phyloP scores from a whole-genome alignment of 345 rosid species.

The Hibiscus mutabilis region DNA sequence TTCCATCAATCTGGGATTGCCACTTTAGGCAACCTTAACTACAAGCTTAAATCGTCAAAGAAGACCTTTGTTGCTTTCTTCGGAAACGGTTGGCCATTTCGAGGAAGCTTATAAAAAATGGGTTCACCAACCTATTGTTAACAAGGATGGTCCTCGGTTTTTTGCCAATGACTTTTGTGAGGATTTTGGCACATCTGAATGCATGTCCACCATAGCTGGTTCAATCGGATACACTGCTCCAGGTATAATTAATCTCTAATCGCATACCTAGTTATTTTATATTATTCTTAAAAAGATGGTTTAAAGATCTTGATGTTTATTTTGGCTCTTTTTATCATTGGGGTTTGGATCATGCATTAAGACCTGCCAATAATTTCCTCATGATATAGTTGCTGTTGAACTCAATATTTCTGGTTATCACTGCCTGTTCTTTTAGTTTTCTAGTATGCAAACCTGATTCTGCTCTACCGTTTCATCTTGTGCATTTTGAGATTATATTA shows the following conservation, averaged over 20 bases:
- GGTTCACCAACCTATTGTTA: no score
- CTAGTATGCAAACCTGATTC: background rate
- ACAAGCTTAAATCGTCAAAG: no score
- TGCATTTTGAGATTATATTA: background rate
- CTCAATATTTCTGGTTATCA: no score
- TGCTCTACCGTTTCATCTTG: background rate
- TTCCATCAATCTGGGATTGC: no score
- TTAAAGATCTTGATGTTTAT: background rate
- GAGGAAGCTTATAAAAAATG: no score
- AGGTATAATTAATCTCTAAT: conserved; percentile 34
- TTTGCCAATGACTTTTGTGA: no score
- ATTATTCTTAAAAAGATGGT: background rate
- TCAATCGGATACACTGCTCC: conserved; percentile 95
- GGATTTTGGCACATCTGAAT: conserved; percentile 88
- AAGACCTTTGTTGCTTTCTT: no score
- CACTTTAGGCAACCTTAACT: no score
- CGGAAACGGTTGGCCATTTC: no score
- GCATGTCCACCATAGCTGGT: conserved; percentile 96
- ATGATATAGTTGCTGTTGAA: no score
- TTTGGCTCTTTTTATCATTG: conserved; percentile 15
- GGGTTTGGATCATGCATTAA: conserved; percentile 16
- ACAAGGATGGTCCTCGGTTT: no score
- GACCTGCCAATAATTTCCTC: background rate
- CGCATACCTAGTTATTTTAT: background rate
- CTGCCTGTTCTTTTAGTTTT: background rate